A percentile compares a stretch with the other conserved stretches of the same genome.
Evolutionary conservation across 768 basidiomycete genomes (phyloP).

Genomic region (Lanmaoa rubissima): DNA sequence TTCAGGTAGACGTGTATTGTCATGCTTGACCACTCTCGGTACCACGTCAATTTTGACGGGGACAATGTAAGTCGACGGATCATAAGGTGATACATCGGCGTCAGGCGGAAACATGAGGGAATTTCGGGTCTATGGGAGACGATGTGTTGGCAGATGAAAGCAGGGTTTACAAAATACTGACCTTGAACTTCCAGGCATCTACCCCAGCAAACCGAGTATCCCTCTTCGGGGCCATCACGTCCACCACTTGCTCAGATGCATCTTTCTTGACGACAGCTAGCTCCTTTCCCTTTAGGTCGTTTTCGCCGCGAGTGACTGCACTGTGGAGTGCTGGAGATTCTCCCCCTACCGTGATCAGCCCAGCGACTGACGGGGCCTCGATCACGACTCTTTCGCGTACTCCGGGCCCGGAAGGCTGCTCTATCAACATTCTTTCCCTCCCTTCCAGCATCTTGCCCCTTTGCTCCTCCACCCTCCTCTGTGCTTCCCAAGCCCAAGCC

Average conservation of each 20-base stretch:
- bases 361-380: conserved; percentile 54
- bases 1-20: conserved; percentile 77
- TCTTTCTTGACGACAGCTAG: conserved; percentile 23
- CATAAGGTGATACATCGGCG: conserved; percentile 80
- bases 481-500: conserved; percentile 95
- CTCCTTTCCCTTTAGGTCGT: conserved; percentile 24
- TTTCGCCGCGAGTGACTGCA: conserved; percentile 25
- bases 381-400: conserved; percentile 68
- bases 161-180: conserved; percentile 26
- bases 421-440: conserved; percentile 70
- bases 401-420: conserved; percentile 58
- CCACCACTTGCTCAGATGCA: conserved; percentile 36
- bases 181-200: conserved; percentile 83
- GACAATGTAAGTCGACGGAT: conserved; percentile 36
- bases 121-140: conserved; percentile 70
- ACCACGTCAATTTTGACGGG: conserved; percentile 37
- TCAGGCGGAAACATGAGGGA: conserved; percentile 95
- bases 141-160: neutral
- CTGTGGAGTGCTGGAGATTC: conserved; percentile 7
- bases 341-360: conserved; percentile 45
- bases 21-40: conserved; percentile 69
- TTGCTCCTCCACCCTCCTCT: conserved; percentile 71
- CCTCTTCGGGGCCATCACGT: conserved; percentile 81
- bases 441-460: conserved; percentile 63
- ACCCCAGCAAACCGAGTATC: conserved; percentile 71